Conservation (phyloP, 164 flowering plant genomes). For the Kalanchoe fedtschenkoi region DNA sequence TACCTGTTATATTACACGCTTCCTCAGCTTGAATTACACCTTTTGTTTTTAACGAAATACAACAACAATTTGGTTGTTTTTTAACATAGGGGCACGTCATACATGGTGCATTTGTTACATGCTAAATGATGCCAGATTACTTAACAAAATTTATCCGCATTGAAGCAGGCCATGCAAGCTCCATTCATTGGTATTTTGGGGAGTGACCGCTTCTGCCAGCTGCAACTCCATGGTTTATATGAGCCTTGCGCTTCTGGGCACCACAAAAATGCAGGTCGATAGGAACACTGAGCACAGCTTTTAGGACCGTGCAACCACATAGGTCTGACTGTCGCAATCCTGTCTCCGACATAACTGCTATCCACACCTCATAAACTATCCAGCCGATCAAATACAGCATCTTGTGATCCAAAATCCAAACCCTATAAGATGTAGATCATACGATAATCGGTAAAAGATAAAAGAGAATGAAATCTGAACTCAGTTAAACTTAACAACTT, state of each 20-base stretch:
- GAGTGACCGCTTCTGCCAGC: not conserved
- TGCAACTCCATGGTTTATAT: too few species aligned
- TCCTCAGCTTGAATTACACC: too few species aligned
- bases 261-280: not conserved
- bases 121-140: not conserved
- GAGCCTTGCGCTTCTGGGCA: not conserved
- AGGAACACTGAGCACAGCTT: not conserved
- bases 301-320: not conserved
- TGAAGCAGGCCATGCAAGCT: not conserved
- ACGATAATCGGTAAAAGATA: not conserved
- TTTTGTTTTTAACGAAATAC: too few species aligned
- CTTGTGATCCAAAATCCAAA: conserved; percentile 6
- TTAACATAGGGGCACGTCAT: too few species aligned
- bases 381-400: not conserved
- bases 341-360: not conserved
- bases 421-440: not conserved
- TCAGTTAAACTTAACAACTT: not conserved
- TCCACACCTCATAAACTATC: not conserved
- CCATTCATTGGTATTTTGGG: not conserved
- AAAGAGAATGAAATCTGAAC: too few species aligned
- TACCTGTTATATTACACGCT: too few species aligned
- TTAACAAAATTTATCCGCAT: not conserved
- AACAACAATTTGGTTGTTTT: too few species aligned
- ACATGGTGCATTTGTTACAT: not conserved
- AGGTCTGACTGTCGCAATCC: not conserved